Evolutionary conservation across 305 asterid species (phyloP).

Genomic region (Solanum hybrid): DNA sequence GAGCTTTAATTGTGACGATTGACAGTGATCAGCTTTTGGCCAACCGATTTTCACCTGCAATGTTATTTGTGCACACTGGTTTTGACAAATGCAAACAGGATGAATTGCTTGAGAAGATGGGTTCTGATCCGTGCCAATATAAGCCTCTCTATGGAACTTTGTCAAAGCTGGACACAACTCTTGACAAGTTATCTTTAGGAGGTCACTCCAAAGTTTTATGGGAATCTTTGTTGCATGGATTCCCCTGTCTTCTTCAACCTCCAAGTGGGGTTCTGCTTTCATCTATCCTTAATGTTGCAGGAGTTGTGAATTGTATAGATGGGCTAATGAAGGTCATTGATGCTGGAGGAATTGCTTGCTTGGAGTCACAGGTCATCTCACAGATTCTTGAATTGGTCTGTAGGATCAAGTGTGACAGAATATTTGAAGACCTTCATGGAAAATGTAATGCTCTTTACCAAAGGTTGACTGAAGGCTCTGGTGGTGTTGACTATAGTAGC

Average conservation of each 20-base stretch:
- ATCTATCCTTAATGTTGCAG: constrained; percentile 62
- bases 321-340: constrained; percentile 53
- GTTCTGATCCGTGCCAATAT: constrained; percentile 37
- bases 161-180: constrained; percentile 30
- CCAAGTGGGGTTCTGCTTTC: constrained; percentile 63
- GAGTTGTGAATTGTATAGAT: constrained; percentile 46
- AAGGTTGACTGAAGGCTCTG: constrained; percentile 47
- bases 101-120: constrained; percentile 54
- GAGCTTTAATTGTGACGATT: constrained; percentile 48
- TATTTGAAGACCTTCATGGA: constrained; percentile 55
- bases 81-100: constrained; percentile 48
- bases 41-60: constrained; percentile 44
- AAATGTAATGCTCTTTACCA: constrained; percentile 58
- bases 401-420: constrained; percentile 68
- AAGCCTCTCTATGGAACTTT: constrained; percentile 57
- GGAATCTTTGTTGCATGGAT: constrained; percentile 77
- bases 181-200: constrained; percentile 57
- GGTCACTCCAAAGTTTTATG: constrained; percentile 55
- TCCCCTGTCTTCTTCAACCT: constrained; percentile 56
- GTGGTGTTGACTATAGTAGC: constrained; percentile 58
- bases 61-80: constrained; percentile 57
- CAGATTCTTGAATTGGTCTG: constrained; percentile 65
- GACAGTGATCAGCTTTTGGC: constrained; percentile 31
- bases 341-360: constrained; percentile 33
- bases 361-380: constrained; percentile 41